Evolutionary conservation across 1,284 basidiomycete species (phyloP).

Genomic region (Irpex rosettiformis): DNA sequence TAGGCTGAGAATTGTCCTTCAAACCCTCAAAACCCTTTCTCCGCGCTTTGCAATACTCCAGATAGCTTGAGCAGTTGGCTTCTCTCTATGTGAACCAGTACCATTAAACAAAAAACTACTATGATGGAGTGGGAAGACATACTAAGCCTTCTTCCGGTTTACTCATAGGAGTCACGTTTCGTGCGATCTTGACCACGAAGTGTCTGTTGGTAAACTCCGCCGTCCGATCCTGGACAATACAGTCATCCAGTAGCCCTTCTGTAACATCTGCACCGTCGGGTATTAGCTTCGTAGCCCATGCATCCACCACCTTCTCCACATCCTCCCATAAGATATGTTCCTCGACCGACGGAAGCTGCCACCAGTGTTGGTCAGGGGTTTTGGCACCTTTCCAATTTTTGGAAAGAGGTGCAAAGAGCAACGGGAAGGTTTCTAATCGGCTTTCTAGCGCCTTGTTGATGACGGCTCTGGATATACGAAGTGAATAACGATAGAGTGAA

Average conservation of each 20-base stretch:
- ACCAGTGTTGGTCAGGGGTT: conserved; percentile 15
- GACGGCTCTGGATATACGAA: conserved; percentile 56
- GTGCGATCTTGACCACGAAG: conserved; percentile 49
- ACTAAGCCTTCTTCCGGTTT: conserved; percentile 46
- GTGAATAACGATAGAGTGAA: conserved; percentile 57
- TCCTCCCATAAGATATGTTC: conserved; percentile 61
- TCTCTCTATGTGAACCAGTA: conserved; percentile 45
- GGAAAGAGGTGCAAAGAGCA: conserved; percentile 61
- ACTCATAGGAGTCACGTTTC: conserved; percentile 69
- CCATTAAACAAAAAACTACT: background rate
- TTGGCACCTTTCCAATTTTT: conserved; percentile 29
- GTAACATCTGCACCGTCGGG: conserved; percentile 38
- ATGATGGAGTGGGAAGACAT: background rate
- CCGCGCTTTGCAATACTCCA: conserved; percentile 62
- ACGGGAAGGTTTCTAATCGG: conserved; percentile 48
- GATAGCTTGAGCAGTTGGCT: conserved; percentile 47
- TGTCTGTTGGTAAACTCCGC: conserved; percentile 75
- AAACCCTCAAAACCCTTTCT: conserved; percentile 60
- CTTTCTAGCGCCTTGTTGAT: conserved; percentile 65
- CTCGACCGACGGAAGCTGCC: conserved; percentile 36
- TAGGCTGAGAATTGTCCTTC: conserved; percentile 59
- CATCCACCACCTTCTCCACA: conserved; percentile 47
- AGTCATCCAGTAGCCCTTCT: conserved; percentile 49
- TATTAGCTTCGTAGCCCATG: conserved; percentile 50
- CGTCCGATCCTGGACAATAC: conserved; percentile 66